Evolutionary conservation across 2,329 filamentous ascomycete species (phyloP), one percentile per base, ranked within the genome.

Genomic region (Amauroascus niger): DNA sequence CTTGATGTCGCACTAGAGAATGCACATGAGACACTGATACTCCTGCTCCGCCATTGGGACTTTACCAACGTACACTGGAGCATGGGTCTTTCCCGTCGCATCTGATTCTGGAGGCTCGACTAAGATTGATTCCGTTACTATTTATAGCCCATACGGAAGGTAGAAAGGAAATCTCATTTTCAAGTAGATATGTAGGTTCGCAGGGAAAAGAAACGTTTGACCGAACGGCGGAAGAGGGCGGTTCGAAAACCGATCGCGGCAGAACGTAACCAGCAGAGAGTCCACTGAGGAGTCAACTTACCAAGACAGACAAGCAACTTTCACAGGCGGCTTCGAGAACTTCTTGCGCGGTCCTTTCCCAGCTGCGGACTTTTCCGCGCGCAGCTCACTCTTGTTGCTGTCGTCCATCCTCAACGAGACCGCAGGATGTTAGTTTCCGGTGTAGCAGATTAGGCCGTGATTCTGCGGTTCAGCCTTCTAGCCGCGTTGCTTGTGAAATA

Each of bases 1-100:
- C 61, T 71, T 73, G 59, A 58, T 62, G 43, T 64, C 59, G 61
- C 71, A 73, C 71, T 73, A 33, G 26, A 26, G 18, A 30, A 33
- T 26, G 37, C 28, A 20, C 20, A 49, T 30, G 9, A 22, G 11
- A 24, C 26, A 35, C 26, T 28, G 2, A 8, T n/a, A 13, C 6
- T 41, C 13, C 11, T 33, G n/a, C 28, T 9, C 40, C 5, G 32
- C 20, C 44, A 26, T 18, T 13, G 33, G 26, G 28, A 26, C 41
- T 43, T 44, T 51, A 47, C 33, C 32, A 13, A 69, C 68, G 54
- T 69, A 73, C 71, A 57, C 69, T 70, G n/a, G 65, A 65, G 56
- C 70, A 73, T 43, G 69, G 68, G 54, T 69, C 67, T 57, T 71
- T 68, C n/a, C 71, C 71, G 58, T 71, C 70, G 62, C 71, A 73